Percentiles rank a stretch among this genome's conserved stretches.
Evolutionary conservation across 148 eudicot species (phyloP).

Genomic region (Vaccinium macrocarpon): DNA sequence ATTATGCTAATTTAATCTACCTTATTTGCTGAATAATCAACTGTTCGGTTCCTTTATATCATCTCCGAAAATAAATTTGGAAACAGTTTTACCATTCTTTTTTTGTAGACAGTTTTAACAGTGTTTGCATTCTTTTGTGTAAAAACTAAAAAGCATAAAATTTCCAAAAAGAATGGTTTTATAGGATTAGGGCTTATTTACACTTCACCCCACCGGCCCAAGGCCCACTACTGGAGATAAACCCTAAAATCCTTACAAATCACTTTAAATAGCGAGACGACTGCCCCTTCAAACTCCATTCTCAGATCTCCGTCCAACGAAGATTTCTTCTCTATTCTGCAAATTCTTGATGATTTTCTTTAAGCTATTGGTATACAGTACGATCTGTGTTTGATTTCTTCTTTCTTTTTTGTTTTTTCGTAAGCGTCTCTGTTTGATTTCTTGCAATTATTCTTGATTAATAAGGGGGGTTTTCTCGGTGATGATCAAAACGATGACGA

Average conservation of each 20-base stretch:
- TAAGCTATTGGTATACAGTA: neutral
- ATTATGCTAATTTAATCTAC: too few relatives aligned
- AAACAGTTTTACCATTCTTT: neutral
- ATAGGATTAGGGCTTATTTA: neutral
- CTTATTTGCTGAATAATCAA: too few relatives aligned
- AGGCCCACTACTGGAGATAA: neutral
- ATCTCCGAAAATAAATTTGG: neutral
- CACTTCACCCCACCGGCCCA: neutral
- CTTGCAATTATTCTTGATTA: neutral
- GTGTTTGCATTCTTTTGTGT: neutral
- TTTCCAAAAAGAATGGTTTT: neutral
- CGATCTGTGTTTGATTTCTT: neutral
- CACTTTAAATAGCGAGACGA: neutral
- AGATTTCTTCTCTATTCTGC: neutral
- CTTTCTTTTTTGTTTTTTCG: neutral
- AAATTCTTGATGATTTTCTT: neutral
- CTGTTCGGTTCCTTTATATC: too few relatives aligned
- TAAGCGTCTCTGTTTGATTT: neutral
- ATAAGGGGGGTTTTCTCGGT: neutral
- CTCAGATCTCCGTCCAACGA: neutral
- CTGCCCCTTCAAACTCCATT: neutral
- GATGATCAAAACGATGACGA: conserved; percentile 8
- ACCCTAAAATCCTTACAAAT: neutral
- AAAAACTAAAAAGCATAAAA: neutral
- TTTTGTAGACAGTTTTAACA: neutral